These are phyloP conservation scores for Wickerhamomyces rabaulensis DNA, from an alignment of 805 yeast species.

Conservation along the genomic window DNA sequence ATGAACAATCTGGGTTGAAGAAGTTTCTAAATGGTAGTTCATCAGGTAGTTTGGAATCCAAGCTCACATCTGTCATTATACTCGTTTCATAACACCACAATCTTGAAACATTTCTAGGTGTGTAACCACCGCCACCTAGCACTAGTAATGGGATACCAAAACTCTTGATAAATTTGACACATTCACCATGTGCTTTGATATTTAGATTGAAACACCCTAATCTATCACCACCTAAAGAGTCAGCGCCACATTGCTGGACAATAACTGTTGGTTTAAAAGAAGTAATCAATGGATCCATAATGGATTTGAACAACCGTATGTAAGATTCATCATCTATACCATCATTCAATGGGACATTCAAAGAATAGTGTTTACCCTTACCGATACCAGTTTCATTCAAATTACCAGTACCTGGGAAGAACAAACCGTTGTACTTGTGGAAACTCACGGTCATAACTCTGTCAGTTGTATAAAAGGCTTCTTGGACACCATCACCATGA, in stretches of 20 bases:
- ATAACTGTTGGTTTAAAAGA: slow-evolving; percentile 95
- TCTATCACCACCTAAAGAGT: slow-evolving; percentile 91
- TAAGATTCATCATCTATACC: slow-evolving; percentile 86
- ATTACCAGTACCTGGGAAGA: slow-evolving; percentile 92
- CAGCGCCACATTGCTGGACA: slow-evolving; percentile 98
- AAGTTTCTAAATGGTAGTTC: slow-evolving; percentile 46
- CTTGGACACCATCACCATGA: slow-evolving; percentile 95
- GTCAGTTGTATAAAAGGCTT: slow-evolving; percentile 88
- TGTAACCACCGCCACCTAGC: slow-evolving; percentile 97
- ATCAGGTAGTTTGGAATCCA: slow-evolving; percentile 61
- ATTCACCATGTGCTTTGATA: slow-evolving; percentile 93
- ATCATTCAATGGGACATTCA: slow-evolving; percentile 83
- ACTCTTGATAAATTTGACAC: slow-evolving; percentile 80
- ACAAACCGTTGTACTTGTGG: slow-evolving; percentile 82
- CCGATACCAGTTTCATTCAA: slow-evolving; percentile 81
- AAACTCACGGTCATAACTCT: slow-evolving; percentile 87
- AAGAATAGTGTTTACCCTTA: slow-evolving; percentile 74
- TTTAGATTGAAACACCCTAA: slow-evolving; percentile 93
- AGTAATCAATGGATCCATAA: slow-evolving; percentile 84
- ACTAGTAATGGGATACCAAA: slow-evolving; percentile 90
- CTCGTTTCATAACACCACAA: slow-evolving; percentile 95
- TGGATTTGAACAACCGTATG: slow-evolving; percentile 41
- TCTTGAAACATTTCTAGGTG: slow-evolving; percentile 94
- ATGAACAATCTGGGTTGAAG: slow-evolving; percentile 65
- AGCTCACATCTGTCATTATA: slow-evolving; percentile 68